A percentile compares a stretch with the other conserved stretches of the same genome.
These are phyloP conservation scores for Sporothrix protearum DNA, from an alignment of 2,329 filamentous ascomycete species.

Conservation along the genomic window DNA sequence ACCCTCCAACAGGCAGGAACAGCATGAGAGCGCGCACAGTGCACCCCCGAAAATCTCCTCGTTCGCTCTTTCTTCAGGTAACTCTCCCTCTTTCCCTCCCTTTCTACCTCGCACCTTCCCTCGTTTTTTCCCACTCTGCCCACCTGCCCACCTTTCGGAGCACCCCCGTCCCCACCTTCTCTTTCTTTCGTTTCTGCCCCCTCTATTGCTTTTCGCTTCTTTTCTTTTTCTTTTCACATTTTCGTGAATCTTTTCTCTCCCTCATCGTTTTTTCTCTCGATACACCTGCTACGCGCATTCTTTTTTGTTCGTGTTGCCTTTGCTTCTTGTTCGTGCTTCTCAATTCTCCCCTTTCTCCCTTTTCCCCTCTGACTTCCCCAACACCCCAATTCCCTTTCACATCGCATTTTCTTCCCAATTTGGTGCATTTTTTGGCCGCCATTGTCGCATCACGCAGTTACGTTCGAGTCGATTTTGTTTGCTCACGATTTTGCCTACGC, in stretches of 20 bases:
- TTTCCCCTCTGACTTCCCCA: neutral
- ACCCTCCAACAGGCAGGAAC: neutral
- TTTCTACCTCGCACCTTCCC: neutral
- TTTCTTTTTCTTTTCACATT: slow-evolving; percentile 14
- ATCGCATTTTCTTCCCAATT: slow-evolving; percentile 15
- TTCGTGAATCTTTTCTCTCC: slow-evolving; percentile 11
- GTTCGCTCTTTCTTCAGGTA: slow-evolving; percentile 3
- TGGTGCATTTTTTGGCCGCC: slow-evolving; percentile 13
- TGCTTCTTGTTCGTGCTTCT: slow-evolving; percentile 21
- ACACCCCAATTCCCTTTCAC: neutral
- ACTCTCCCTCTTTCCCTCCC: neutral
- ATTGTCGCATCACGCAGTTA: slow-evolving; percentile 21
- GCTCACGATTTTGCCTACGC: slow-evolving; percentile 10
- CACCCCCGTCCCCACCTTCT: slow-evolving; percentile 7
- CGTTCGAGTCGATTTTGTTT: slow-evolving; percentile 17
- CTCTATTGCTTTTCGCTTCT: slow-evolving; percentile 20
- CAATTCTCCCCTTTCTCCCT: neutral
- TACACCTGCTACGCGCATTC: slow-evolving; percentile 15
- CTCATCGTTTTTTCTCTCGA: neutral
- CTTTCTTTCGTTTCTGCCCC: slow-evolving; percentile 9
- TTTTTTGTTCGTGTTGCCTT: slow-evolving; percentile 20
- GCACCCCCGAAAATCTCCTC: neutral
- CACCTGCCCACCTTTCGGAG: neutral
- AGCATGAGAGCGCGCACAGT: neutral
- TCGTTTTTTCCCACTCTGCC: slow-evolving; percentile 3